phyloP scores from a whole-genome alignment of 2,329 filamentous ascomycete species.

The Leptographium flavum region DNA sequence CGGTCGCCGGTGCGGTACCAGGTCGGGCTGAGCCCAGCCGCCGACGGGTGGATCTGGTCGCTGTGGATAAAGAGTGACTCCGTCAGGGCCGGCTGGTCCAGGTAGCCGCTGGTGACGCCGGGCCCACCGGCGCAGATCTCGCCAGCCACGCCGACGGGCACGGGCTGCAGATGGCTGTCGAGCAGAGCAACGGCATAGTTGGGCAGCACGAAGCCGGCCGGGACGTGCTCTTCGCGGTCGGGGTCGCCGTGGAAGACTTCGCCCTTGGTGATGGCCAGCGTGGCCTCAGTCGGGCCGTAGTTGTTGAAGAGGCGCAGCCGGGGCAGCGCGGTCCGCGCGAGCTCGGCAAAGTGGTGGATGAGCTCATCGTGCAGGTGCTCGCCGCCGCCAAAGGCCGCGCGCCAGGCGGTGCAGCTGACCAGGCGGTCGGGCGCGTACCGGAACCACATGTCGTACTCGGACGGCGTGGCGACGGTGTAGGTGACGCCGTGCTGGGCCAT shows the following conservation, averaged over 20 bases:
- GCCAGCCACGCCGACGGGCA: constrained; percentile 22
- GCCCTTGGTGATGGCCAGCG: constrained; percentile 3
- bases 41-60: background rate
- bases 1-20: constrained; percentile 45
- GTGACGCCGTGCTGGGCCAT: background rate
- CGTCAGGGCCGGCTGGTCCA: constrained; percentile 14
- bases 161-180: constrained; percentile 16
- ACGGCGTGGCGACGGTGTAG: background rate
- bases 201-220: background rate
- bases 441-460: background rate
- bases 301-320: constrained; percentile 12
- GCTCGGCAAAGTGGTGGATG: background rate
- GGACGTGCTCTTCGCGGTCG: background rate
- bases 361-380: background rate
- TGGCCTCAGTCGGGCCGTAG: constrained; percentile 20
- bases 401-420: background rate
- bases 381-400: constrained; percentile 12
- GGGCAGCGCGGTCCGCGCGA: background rate
- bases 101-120: constrained; percentile 25
- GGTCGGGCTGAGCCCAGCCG: constrained; percentile 9
- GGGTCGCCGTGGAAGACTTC: constrained; percentile 2
- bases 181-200: constrained; percentile 23
- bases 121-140: constrained; percentile 26
- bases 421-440: background rate
- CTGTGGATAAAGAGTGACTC: no score